Evolutionary conservation across 768 basidiomycete species (phyloP), one percentile per base, ranked within the genome.

Genomic region (Sistotremastrum niveocremeum): DNA sequence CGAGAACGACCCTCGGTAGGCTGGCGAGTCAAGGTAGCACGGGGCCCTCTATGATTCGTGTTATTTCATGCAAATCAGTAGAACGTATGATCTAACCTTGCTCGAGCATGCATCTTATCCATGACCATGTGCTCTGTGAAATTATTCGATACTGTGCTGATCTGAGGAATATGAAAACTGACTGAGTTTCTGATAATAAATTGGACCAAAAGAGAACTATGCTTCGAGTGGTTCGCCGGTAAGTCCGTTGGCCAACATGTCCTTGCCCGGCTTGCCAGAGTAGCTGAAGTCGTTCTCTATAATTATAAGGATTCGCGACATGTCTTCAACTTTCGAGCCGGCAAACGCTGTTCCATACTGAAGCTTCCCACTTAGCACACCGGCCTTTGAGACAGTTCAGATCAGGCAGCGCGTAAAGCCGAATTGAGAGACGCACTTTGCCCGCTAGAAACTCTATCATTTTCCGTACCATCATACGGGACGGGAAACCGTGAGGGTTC

Each of bases 81-180:
- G 39, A 43, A 32, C 37, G 29, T 30, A 35, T 44, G 46, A 43
- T 56, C 71, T 55, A 61, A 82, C 88, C 89, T 83, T 43, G 95
- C 91, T 48, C 95, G 82, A 53, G 95, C 95, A 56, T 99, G 95
- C 95, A 99, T 99, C 72, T 99, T 99, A 72, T 99, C 95, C 82
- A 97, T 85, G 43, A 98, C 94, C 94, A 98, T 98, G 67, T 94
- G 93, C 69, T 93, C 81, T 85, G 53, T 37, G 41, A 12, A 0
- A 34, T 12, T 51, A 31, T 52, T n/a, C 48, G 33, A 4, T 11
- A 6, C 38, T n/a, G 8, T 42, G 7, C 11, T 32, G 10, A 48
- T 31, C n/a, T n/a, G n/a, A n/a, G n/a, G n/a, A n/a, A n/a, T n/a
- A n/a, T n/a, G n/a, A n/a, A 42, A 39, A 62, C 87, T 70, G 62